Base-by-base conservation (phyloP, 768 basidiomycete genomes). In the Suillus cothurnatus region DNA sequence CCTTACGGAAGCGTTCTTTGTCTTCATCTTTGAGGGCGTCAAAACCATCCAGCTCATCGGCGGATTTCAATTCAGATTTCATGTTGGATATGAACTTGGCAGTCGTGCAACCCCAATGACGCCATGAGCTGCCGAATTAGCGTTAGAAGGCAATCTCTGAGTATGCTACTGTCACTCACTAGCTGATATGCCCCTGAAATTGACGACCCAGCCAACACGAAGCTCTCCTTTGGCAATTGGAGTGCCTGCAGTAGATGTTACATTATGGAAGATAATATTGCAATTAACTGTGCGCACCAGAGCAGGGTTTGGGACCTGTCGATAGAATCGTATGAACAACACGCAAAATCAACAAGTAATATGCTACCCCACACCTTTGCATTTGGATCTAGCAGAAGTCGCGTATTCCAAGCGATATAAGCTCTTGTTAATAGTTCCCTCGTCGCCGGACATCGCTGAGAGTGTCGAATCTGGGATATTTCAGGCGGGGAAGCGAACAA, bases 101-200 rank as follows among this genome's bases (percentile, higher is more conserved):
- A 0, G 94, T 94, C 8, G 85, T 83, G 73, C 95, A 96, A 23
- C 94, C 94, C 94, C 94, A 97, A 72, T 97, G 95, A 67, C 93
- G 87, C 93, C 93, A 97, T 39, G 82, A 76, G 72, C 92, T 93
- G 15, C 23, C 19, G 56, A 34, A 60, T 6, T 9, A 39, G 17
- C 6, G 23, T 59, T 26, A 39, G 56, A 47, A 68, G 3, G 31
- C 7, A 15, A 41, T 28, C 43, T 39, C n/a, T 68, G 64, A 52
- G 26, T 58, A 49, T 57, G 23, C 52, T 26, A 59, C n/a, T 15
- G 12, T 8, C 36, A 78, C 81, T 69, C 74, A 92, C 92, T 91
- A 92, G 70, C 74, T 82, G 12, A 86, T 85, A 69, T 82, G 64
- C 92, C 94, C 68, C 78, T 80, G 74, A 94, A 80, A 60, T 94